Conservation (phyloP, 345 rosid genomes). For the Eutrema heterophyllum region DNA sequence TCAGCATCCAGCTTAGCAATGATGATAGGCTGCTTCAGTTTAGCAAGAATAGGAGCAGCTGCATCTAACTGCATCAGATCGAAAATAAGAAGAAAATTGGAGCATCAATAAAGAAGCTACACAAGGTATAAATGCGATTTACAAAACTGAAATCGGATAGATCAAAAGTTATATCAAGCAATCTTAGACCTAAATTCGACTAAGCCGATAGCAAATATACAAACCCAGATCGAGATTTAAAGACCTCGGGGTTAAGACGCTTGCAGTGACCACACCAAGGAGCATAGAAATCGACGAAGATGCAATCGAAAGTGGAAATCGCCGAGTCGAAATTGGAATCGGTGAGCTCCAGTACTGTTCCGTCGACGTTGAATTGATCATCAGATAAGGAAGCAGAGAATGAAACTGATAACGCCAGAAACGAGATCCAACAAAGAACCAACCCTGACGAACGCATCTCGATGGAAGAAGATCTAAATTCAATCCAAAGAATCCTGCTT, state of each 20-base stretch:
- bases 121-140: neutral
- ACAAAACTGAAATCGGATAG: neutral
- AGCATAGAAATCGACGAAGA: constrained; percentile 89
- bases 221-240: neutral
- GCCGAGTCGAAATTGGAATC: constrained; percentile 83
- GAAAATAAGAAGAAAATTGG: too few relatives aligned
- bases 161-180: neutral
- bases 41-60: constrained; percentile 78
- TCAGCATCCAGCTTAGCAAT: constrained; percentile 89
- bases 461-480: neutral
- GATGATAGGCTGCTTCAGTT: constrained; percentile 64
- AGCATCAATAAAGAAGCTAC: neutral
- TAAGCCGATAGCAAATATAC: neutral
- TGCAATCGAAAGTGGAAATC: constrained; percentile 61
- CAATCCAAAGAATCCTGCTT: neutral
- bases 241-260: constrained; percentile 86
- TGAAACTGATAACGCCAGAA: constrained; percentile 13
- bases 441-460: constrained; percentile 27
- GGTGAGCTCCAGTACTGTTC: constrained; percentile 72
- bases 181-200: neutral
- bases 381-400: constrained; percentile 15
- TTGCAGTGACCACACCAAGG: constrained; percentile 99
- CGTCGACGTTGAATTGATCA: constrained; percentile 45
- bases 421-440: constrained; percentile 6
- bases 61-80: constrained; percentile 64